Evolutionary conservation across 2,329 filamentous ascomycete genomes (phyloP), one percentile per base, ranked within the genome.

Genomic region (Passalora sequoiae): DNA sequence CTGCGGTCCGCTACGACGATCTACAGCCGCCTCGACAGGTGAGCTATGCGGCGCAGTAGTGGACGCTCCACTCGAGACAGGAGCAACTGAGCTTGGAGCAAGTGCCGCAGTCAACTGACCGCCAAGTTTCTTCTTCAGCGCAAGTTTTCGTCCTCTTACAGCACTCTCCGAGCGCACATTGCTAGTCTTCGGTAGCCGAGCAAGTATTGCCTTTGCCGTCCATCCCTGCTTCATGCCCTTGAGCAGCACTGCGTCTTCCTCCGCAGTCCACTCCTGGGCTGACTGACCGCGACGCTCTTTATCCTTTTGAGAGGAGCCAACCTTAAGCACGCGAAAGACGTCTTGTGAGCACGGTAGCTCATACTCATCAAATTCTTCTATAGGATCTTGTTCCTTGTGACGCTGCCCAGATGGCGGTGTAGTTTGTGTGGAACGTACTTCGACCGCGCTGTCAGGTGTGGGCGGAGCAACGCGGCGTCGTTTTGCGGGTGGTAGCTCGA

Each of bases 171-270:
- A 21, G 3, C 33, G 19, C 24, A 7, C 12, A 12, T 6, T 27
- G 10, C 15, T 4, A 13, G 2, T n/a, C 2, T 13, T 22, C 6
- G 33, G 33, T 7, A 36, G 19, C 33, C 24, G 19, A 15, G 33
- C n/a, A 6, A 36, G 2, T 1, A 36, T 20, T 4, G n/a, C 24
- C 20, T 36, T 36, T 3, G 19, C 20, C 10, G 19, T 19, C 32
- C 31, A 37, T 21, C 31, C 32, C 28, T 28, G 16, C 12, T 35
- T 12, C 21, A 43, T 36, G 19, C 40, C 40, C 12, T 38, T 28
- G 7, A 37, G 10, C 4, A 43, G 32, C 3, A 29, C n/a, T 12
- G 13, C 10, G 20, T 37, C 40, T 24, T 43, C 31, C n/a, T 12
- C 40, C 2, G 16, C 4, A 19, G 22, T n/a, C 40, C 40, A 43